phyloP scores from a whole-genome alignment of 177 flowering plant genomes.

The Tripterygium wilfordii region DNA sequence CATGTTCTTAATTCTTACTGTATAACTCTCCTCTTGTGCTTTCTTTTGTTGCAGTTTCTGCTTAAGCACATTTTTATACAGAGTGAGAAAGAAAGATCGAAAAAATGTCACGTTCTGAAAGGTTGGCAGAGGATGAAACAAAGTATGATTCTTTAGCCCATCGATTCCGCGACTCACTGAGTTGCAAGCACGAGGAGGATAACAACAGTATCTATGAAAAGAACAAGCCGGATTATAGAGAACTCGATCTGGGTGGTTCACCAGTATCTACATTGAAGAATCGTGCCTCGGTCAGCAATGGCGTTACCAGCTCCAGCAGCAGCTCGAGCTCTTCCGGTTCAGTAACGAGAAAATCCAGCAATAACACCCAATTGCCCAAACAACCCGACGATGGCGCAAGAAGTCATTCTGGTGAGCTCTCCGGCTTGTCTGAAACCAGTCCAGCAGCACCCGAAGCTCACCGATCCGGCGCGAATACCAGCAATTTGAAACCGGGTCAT shows the following conservation, averaged over 20 bases:
- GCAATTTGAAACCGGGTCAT: constrained; percentile 36
- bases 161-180: constrained; percentile 25
- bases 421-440: constrained; percentile 39
- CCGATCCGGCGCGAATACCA: constrained; percentile 24
- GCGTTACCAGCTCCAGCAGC: constrained; percentile 30
- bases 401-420: constrained; percentile 65
- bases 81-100: no score
- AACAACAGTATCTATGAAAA: no score
- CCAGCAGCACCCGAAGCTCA: constrained; percentile 29
- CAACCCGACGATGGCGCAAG: constrained; percentile 21
- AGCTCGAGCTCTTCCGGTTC: constrained; percentile 76
- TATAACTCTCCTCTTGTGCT: no score
- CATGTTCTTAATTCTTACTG: no score
- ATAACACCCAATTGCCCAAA: constrained; percentile 15
- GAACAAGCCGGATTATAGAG: constrained; percentile 55
- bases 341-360: constrained; percentile 30
- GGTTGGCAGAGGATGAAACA: constrained; percentile 13
- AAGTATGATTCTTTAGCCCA: constrained; percentile 19
- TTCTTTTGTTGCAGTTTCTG: no score
- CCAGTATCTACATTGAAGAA: constrained; percentile 50
- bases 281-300: constrained; percentile 3
- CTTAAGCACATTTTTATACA: no score
- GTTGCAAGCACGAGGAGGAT: constrained; percentile 3
- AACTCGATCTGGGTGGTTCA: constrained; percentile 49
- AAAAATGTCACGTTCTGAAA: constrained; percentile 28